Percentiles rank a stretch among this genome's conserved stretches.
phyloP scores from a whole-genome alignment of 2,329 filamentous ascomycete genomes.

The Truncatella angustata region DNA sequence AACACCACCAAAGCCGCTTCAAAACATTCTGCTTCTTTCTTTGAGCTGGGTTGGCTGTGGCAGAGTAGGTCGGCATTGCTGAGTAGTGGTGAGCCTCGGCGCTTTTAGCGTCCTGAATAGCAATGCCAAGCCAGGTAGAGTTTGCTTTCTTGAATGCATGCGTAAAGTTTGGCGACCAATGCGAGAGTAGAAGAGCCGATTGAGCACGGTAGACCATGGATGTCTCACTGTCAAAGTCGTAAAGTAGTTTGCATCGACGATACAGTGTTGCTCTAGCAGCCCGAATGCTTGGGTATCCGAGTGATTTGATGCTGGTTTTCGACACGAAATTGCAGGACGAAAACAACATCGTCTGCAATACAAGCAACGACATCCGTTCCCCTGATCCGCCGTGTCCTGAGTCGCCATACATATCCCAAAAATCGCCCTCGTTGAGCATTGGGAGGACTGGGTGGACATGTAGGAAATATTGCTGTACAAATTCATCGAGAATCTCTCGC shows the following conservation, averaged over 20 bases:
- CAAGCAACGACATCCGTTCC: slow-evolving; percentile 39
- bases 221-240: slow-evolving; percentile 43
- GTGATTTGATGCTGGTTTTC: slow-evolving; percentile 34
- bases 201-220: slow-evolving; percentile 39
- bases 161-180: slow-evolving; percentile 34
- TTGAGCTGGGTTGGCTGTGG: slow-evolving; percentile 28
- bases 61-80: slow-evolving; percentile 28
- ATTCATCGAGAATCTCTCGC: slow-evolving; percentile 40
- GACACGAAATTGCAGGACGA: slow-evolving; percentile 42
- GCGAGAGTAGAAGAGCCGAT: slow-evolving; percentile 41
- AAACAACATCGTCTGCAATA: slow-evolving; percentile 45
- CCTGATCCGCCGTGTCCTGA: slow-evolving; percentile 18
- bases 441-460: slow-evolving; percentile 45
- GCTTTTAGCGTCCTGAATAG: slow-evolving; percentile 48
- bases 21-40: slow-evolving; percentile 37
- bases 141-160: slow-evolving; percentile 38
- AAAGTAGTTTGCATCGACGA: slow-evolving; percentile 36
- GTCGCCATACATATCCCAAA: slow-evolving; percentile 43
- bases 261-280: slow-evolving; percentile 44
- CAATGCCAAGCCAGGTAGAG: slow-evolving; percentile 47
- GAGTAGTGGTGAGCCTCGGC: slow-evolving; percentile 43
- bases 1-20: slow-evolving; percentile 56
- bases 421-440: slow-evolving; percentile 43
- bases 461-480: slow-evolving; percentile 46
- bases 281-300: slow-evolving; percentile 42